Evolutionary conservation across 257 asterid genomes (phyloP).

Genomic region (Anisodus acutangulus): DNA sequence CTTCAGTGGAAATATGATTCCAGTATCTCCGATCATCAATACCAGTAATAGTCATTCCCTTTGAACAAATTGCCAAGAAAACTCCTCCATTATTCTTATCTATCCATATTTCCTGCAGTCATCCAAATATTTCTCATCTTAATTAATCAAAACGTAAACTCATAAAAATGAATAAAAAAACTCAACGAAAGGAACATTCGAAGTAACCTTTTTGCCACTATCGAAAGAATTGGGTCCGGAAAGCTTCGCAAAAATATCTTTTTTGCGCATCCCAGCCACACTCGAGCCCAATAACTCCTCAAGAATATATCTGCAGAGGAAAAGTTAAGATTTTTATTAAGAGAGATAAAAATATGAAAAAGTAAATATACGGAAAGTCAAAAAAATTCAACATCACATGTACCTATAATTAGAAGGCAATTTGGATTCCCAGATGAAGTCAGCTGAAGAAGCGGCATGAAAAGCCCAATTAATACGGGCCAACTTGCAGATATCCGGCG

Average conservation of each 20-base stretch:
- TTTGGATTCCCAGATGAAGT: constrained; percentile 79
- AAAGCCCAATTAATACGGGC: constrained; percentile 72
- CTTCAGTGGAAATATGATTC: constrained; percentile 71
- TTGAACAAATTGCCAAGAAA: constrained; percentile 72
- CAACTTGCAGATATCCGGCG: constrained; percentile 77
- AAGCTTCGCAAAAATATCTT: constrained; percentile 63
- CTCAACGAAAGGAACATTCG: neutral
- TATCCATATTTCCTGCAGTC: constrained; percentile 71
- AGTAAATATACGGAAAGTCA: too few relatives aligned
- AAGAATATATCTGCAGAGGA: constrained; percentile 40
- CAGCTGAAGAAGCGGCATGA: constrained; percentile 80
- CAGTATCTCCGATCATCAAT: constrained; percentile 93
- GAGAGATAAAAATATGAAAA: too few relatives aligned
- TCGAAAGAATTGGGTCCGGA: constrained; percentile 59
- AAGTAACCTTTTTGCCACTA: constrained; percentile 67
- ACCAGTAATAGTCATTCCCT: constrained; percentile 81
- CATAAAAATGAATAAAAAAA: neutral
- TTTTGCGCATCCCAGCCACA: constrained; percentile 49
- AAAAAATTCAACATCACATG: too few relatives aligned
- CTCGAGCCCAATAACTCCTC: constrained; percentile 38
- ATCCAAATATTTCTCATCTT: neutral
- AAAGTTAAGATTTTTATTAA: too few relatives aligned
- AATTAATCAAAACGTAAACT: neutral
- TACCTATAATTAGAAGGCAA: constrained; percentile 58
- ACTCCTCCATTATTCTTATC: constrained; percentile 80